phyloP scores from a whole-genome alignment of 2,329 filamentous ascomycete genomes.

The Pseudocercospora fijiensis region DNA sequence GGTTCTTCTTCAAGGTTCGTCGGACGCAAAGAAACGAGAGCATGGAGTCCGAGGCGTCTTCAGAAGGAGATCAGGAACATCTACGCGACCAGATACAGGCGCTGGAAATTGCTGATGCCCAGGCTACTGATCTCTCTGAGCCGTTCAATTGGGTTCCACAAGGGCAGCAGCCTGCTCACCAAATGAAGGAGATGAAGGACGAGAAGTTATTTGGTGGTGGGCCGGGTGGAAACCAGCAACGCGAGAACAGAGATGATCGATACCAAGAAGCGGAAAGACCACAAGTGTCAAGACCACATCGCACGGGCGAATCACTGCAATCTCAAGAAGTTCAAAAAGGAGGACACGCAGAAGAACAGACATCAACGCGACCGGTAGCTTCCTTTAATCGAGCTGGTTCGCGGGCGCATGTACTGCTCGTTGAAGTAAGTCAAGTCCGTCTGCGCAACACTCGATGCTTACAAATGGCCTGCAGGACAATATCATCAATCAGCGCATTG shows the following conservation, averaged over 20 bases:
- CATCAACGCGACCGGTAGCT: background rate
- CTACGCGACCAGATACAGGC: conserved; percentile 16
- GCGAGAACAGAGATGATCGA: conserved; percentile 11
- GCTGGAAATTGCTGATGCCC: conserved; percentile 10
- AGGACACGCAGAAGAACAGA: background rate
- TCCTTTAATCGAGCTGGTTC: conserved; percentile 6
- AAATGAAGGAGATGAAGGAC: background rate
- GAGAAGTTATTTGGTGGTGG: background rate
- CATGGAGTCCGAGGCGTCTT: background rate
- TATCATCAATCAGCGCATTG: conserved; percentile 37
- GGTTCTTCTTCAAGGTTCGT: conserved; percentile 44
- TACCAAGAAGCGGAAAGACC: conserved; percentile 6
- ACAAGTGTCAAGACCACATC: background rate
- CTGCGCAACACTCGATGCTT: background rate
- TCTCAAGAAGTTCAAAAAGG: background rate
- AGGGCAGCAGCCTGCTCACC: conserved; percentile 11
- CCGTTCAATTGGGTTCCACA: conserved; percentile 18
- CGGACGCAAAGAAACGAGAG: conserved; percentile 12
- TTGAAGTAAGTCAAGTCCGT: conserved; percentile 23
- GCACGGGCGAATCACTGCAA: background rate
- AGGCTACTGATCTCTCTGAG: conserved; percentile 12
- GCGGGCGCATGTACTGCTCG: conserved; percentile 28
- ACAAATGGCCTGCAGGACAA: conserved; percentile 21
- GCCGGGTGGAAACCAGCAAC: background rate
- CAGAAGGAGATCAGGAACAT: conserved; percentile 11